Evolutionary conservation across 202 grass and related monocot species (phyloP), one percentile per base, ranked within the genome.

Genomic region (Musa balbisiana): DNA sequence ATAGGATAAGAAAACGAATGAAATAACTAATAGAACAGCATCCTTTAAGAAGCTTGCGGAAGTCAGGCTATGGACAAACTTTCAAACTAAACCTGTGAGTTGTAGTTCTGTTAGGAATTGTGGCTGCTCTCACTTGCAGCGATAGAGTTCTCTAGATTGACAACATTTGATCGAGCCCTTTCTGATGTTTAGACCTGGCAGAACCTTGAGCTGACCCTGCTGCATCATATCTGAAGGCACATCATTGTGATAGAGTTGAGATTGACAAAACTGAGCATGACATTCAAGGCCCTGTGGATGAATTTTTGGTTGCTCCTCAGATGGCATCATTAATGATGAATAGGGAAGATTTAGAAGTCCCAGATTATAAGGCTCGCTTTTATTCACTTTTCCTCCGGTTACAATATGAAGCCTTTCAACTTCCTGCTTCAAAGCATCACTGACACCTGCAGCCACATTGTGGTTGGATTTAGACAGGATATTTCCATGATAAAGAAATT

Each of bases 361-460:
- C 25, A 60, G 5, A 53, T 56, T 60, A 27, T 59, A 74, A 17
- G 14, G 3, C 1, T 56, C 72, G 17, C 8, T 11, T 55, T n/a
- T 17, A 15, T 56, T 25, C 21, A 23, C 25, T 56, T 15, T 56
- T 16, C 49, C 72, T 6, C 72, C 54, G 6, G 72, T 74, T 27
- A 25, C 72, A n/a, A 74, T 60, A 26, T 74, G 56, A 19, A 74
- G 72, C 54, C 72, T 74, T 74, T 33, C 53, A 58, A 74, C 25
- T 58, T 74, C 72, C 53, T 74, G 54, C 54, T 58, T 49, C 54
- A 74, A 74, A 29, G 72, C 20, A 55, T 74, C 26, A 58, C 26
- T 59, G 10, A 74, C 8, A 29, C 24, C 72, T 74, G 53, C 22
- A 74, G 72, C 56, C 9, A 74, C 29, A 59, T 10, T 9, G 11